Evolutionary conservation across 140 eudicot genomes (phyloP).

Genomic region (Cichorium intybus): DNA sequence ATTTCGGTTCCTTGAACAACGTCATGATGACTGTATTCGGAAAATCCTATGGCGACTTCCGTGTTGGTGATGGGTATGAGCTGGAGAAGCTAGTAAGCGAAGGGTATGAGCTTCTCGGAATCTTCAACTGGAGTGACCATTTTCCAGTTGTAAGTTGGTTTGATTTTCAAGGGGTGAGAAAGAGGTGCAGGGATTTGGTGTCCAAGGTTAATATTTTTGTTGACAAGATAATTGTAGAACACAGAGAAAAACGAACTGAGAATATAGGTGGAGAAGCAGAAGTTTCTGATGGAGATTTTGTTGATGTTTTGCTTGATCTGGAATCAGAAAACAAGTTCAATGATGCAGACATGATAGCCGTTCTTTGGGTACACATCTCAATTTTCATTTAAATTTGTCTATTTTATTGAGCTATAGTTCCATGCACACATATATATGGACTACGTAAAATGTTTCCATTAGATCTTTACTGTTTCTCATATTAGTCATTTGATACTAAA

Average conservation of each 20-base stretch:
- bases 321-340: slow-evolving; percentile 45
- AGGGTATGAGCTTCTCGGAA: slow-evolving; percentile 62
- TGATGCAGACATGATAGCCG: slow-evolving; percentile 77
- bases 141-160: slow-evolving; percentile 50
- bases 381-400: slow-evolving; percentile 27
- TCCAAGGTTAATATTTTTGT: slow-evolving; percentile 55
- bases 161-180: slow-evolving; percentile 63
- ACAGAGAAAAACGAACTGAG: slow-evolving; percentile 31
- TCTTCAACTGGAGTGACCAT: slow-evolving; percentile 64
- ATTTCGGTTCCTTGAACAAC: slow-evolving; percentile 65
- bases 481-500: too few relatives aligned
- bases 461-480: too few relatives aligned
- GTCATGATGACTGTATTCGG: slow-evolving; percentile 83
- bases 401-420: background rate
- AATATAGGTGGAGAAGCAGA: slow-evolving; percentile 12
- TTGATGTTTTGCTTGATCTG: slow-evolving; percentile 76
- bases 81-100: slow-evolving; percentile 53
- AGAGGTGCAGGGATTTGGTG: slow-evolving; percentile 47
- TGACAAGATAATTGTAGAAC: slow-evolving; percentile 54
- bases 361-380: slow-evolving; percentile 66
- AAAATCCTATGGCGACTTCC: slow-evolving; percentile 16
- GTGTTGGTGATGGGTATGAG: slow-evolving; percentile 25
- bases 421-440: too few relatives aligned
- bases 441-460: too few relatives aligned
- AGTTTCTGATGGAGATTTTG: slow-evolving; percentile 56